phyloP scores from a whole-genome alignment of 1,284 basidiomycete genomes.

The Afroboletus lepidellus region DNA sequence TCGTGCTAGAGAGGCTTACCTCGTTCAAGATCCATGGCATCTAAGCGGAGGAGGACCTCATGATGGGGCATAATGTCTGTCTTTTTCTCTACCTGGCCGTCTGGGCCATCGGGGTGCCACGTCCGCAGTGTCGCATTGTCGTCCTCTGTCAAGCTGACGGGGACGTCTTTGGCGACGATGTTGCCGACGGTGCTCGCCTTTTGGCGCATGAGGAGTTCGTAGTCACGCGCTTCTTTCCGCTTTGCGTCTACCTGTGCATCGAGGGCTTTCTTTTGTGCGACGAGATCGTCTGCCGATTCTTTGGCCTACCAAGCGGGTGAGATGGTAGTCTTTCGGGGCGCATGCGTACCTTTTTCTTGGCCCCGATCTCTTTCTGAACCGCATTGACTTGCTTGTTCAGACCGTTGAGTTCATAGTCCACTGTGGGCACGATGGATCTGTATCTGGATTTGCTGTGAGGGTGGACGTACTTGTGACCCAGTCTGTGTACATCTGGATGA shows the following conservation, averaged over 20 bases:
- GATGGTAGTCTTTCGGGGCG: not conserved
- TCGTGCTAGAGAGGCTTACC: slow-evolving; percentile 45
- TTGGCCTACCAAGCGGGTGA: slow-evolving; percentile 62
- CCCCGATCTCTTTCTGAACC: slow-evolving; percentile 90
- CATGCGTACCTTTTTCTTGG: slow-evolving; percentile 81
- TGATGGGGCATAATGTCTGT: slow-evolving; percentile 90
- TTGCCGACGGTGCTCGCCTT: slow-evolving; percentile 89
- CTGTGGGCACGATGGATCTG: slow-evolving; percentile 40
- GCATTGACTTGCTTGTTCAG: slow-evolving; percentile 84
- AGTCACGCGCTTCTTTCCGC: slow-evolving; percentile 74
- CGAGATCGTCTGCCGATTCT: slow-evolving; percentile 84
- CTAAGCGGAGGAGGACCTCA: slow-evolving; percentile 90
- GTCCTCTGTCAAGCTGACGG: slow-evolving; percentile 91
- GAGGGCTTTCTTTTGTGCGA: slow-evolving; percentile 76
- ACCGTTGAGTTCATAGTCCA: slow-evolving; percentile 82
- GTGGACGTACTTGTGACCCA: slow-evolving; percentile 82
- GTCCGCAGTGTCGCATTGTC: slow-evolving; percentile 83
- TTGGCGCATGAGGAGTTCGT: slow-evolving; percentile 75
- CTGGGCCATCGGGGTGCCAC: slow-evolving; percentile 86
- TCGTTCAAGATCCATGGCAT: slow-evolving; percentile 95
- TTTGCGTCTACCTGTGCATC: slow-evolving; percentile 79
- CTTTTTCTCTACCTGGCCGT: slow-evolving; percentile 58
- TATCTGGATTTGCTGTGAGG: not conserved
- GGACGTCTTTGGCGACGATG: slow-evolving; percentile 85
- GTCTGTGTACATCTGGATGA: slow-evolving; percentile 87